phyloP scores from a whole-genome alignment of 495 filamentous ascomycete species.

The Podospora australis region DNA sequence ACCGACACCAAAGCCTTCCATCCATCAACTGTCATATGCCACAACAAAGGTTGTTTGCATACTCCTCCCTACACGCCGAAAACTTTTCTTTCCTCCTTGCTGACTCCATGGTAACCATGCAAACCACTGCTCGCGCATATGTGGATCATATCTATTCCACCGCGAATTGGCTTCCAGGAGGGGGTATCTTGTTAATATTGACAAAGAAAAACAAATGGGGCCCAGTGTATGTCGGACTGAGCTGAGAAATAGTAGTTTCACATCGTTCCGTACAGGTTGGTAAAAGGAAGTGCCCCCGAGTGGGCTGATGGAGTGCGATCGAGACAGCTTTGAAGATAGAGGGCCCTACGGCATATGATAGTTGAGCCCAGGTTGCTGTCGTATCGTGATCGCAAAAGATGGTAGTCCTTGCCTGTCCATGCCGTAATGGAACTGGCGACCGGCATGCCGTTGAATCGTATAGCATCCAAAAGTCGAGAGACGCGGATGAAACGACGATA shows the following conservation, averaged over 20 bases:
- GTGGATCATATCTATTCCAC: conserved; percentile 8
- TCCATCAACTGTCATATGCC: too few relatives aligned
- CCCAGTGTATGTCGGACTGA: conserved; percentile 21
- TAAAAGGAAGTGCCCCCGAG: conserved; percentile 5
- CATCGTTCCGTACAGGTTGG: conserved; percentile 13
- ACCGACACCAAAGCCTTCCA: too few relatives aligned
- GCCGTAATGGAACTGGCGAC: conserved; percentile 7
- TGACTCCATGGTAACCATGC: conserved; percentile 6
- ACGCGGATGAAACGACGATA: conserved; percentile 21
- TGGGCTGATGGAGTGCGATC: conserved; percentile 12
- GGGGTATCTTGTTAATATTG: conserved; percentile 4
- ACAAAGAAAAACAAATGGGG: conserved; percentile 14
- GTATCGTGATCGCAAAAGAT: conserved; percentile 10
- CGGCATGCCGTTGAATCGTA: conserved; percentile 5
- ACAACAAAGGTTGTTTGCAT: not conserved
- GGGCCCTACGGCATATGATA: not conserved
- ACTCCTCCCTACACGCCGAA: not conserved
- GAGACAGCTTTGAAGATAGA: not conserved
- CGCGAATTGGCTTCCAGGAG: conserved; percentile 2
- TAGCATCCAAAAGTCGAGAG: conserved; percentile 6
- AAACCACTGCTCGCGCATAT: conserved; percentile 13
- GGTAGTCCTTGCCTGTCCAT: conserved; percentile 8
- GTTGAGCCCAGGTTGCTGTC: conserved; percentile 4
- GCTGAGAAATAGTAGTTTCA: conserved; percentile 7
- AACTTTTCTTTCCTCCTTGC: not conserved